Evolutionary conservation across 768 basidiomycete species (phyloP).

Genomic region (Leucocoprinus sp.): DNA sequence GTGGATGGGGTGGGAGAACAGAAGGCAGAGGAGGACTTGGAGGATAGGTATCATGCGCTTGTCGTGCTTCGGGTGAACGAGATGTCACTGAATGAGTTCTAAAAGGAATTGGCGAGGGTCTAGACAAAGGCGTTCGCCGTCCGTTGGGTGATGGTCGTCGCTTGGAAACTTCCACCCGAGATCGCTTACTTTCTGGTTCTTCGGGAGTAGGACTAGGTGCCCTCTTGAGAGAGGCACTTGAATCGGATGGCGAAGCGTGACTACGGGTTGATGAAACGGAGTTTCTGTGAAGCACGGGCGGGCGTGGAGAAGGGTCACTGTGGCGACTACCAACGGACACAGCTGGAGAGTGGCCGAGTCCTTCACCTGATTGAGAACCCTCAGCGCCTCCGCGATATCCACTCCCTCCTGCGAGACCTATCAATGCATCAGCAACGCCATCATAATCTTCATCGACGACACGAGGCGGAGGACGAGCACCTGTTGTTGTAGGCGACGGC

Average conservation of each 20-base stretch:
- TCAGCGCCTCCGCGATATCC: slow-evolving; percentile 24
- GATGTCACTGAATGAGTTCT: slow-evolving; percentile 54
- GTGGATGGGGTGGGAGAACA: slow-evolving; percentile 66
- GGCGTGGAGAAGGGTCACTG: slow-evolving; percentile 39
- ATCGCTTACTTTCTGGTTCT: slow-evolving; percentile 52
- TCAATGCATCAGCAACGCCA: slow-evolving; percentile 72
- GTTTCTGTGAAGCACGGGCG: slow-evolving; percentile 48
- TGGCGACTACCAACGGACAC: slow-evolving; percentile 51
- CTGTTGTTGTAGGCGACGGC: slow-evolving; percentile 60
- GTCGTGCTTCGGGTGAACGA: slow-evolving; percentile 62
- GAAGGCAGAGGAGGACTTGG: slow-evolving; percentile 50
- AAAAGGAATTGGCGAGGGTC: slow-evolving; percentile 69
- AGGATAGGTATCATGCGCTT: slow-evolving; percentile 36
- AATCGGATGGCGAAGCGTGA: slow-evolving; percentile 53
- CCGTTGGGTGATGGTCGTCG: slow-evolving; percentile 42
- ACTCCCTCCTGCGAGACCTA: slow-evolving; percentile 49
- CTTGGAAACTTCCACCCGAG: slow-evolving; percentile 47
- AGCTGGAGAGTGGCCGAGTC: slow-evolving; percentile 46
- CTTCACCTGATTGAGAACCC: slow-evolving; percentile 22
- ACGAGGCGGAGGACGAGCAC: slow-evolving; percentile 54
- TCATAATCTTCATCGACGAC: slow-evolving; percentile 91
- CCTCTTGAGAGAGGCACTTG: slow-evolving; percentile 47
- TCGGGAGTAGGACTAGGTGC: slow-evolving; percentile 62
- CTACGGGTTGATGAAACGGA: slow-evolving; percentile 61
- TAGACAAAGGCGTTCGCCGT: slow-evolving; percentile 50